Conservation (phyloP, 164 flowering plant species). For the Vitis riparia region DNA sequence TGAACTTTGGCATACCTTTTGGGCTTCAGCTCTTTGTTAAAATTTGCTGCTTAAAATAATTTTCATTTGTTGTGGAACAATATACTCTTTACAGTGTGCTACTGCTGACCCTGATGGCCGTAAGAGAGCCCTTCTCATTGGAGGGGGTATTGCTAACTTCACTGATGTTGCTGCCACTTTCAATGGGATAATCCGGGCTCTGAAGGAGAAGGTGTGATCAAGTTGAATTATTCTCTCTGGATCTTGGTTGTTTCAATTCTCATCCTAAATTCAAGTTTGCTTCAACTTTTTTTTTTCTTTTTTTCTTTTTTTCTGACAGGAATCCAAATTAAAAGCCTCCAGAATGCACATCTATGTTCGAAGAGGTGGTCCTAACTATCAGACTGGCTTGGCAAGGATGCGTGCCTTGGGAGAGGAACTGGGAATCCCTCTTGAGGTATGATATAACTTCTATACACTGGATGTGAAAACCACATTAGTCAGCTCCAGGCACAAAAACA, state of each 20-base stretch:
- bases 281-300: background rate
- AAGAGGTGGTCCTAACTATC: conserved; percentile 97
- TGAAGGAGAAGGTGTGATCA: conserved; percentile 55
- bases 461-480: too few species aligned
- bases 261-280: background rate
- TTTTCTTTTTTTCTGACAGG: conserved; percentile 34
- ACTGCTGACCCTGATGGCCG: conserved; percentile 84
- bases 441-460: background rate
- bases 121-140: conserved; percentile 84
- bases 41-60: background rate
- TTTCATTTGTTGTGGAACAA: background rate
- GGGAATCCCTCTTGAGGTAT: conserved; percentile 87
- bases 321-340: conserved; percentile 79
- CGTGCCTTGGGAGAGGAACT: conserved; percentile 81
- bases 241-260: background rate
- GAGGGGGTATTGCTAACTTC: conserved; percentile 93
- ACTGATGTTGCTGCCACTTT: conserved; percentile 95
- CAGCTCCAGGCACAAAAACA: too few species aligned
- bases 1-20: background rate
- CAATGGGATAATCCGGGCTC: conserved; percentile 78
- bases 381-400: conserved; percentile 86
- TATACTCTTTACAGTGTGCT: conserved; percentile 60
- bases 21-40: background rate
- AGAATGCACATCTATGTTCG: conserved; percentile 89
- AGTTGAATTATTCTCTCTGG: background rate